Percentiles rank a stretch among this genome's conserved stretches.
phyloP scores from a whole-genome alignment of 441 rosid genomes.

The Gossypium schwendimanii region DNA sequence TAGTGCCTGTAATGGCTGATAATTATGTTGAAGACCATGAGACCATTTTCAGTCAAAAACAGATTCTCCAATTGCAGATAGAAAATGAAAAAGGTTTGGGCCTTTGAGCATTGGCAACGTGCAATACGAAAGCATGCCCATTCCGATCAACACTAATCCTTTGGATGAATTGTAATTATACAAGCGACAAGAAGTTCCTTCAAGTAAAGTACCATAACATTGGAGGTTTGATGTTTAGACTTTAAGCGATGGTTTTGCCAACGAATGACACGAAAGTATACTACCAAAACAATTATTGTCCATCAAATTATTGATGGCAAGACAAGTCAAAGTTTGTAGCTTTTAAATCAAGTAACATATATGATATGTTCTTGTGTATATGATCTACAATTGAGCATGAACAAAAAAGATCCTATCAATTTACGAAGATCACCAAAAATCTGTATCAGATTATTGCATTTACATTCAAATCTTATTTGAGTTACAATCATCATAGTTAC shows the following conservation, averaged over 20 bases:
- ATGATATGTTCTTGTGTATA: background rate
- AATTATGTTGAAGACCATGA: background rate
- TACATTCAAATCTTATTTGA: background rate
- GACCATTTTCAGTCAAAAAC: background rate
- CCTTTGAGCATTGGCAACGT: slow-evolving; percentile 2
- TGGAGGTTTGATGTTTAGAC: background rate
- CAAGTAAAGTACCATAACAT: background rate
- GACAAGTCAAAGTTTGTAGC: slow-evolving; percentile 25
- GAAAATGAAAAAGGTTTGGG: background rate
- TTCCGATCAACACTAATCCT: background rate
- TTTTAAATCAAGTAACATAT: slow-evolving; percentile 15
- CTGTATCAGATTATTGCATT: background rate
- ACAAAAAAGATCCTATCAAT: background rate
- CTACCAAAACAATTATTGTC: background rate
- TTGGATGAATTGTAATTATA: background rate
- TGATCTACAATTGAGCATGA: background rate
- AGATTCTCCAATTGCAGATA: background rate
- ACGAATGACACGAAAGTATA: background rate
- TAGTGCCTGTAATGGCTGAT: background rate
- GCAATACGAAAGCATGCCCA: slow-evolving; percentile 13
- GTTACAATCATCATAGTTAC: background rate
- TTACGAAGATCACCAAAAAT: background rate
- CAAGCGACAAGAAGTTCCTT: background rate
- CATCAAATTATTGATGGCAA: background rate
- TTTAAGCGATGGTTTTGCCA: background rate